Evolutionary conservation across 108 stramenopile genomes (phyloP).

Genomic region (Cyclotella sp.): DNA sequence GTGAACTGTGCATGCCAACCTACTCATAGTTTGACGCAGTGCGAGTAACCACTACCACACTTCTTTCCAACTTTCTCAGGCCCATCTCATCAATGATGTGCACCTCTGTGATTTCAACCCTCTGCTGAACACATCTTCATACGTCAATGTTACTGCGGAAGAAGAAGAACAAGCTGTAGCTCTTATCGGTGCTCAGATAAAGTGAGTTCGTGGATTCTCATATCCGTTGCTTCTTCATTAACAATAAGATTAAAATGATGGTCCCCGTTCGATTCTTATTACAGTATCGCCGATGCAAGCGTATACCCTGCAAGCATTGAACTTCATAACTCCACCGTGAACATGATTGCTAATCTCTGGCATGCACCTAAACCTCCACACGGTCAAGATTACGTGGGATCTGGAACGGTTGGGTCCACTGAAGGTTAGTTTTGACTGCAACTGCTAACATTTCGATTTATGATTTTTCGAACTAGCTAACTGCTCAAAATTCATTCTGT

Average conservation of each 20-base stretch:
- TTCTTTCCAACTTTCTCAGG: not conserved
- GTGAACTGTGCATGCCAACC: not conserved
- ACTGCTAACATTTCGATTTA: not conserved
- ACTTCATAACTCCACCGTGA: slow-evolving; percentile 53
- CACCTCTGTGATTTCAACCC: slow-evolving; percentile 49
- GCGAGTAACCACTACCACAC: not conserved
- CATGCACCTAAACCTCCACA: slow-evolving; percentile 40
- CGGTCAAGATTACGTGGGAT: slow-evolving; percentile 33
- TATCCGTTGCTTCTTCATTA: not conserved
- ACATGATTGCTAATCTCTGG: slow-evolving; percentile 59
- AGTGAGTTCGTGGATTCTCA: slow-evolving; percentile 2
- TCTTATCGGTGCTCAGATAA: slow-evolving; percentile 36
- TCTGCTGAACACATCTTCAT: slow-evolving; percentile 43
- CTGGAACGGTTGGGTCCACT: slow-evolving; percentile 58
- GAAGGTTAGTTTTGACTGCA: slow-evolving; percentile 49
- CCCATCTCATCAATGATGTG: slow-evolving; percentile 1
- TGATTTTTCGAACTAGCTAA: not conserved
- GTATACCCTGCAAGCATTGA: slow-evolving; percentile 48
- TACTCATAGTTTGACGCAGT: not conserved
- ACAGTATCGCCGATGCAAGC: slow-evolving; percentile 48
- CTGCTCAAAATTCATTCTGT: not conserved
- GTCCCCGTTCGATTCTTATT: not conserved
- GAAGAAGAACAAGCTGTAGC: slow-evolving; percentile 44
- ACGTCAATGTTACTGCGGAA: slow-evolving; percentile 51
- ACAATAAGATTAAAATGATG: not conserved